phyloP scores from a whole-genome alignment of 2,329 filamentous ascomycete species.

The Trichoderma atroviride region DNA sequence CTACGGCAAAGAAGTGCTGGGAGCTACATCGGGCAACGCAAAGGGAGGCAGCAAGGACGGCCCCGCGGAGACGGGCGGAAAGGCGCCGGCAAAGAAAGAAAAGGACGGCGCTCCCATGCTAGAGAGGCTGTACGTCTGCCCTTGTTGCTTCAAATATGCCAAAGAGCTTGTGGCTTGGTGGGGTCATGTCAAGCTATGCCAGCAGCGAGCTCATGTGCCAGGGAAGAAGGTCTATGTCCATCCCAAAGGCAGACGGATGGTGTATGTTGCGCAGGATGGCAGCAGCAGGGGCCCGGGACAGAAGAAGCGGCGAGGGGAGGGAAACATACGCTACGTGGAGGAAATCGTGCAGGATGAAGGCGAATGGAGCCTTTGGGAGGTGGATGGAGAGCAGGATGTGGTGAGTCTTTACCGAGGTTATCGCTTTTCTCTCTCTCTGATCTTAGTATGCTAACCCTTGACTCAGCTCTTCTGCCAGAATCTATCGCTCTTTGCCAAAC shows the following conservation, averaged over 20 bases:
- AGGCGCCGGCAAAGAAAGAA: constrained; percentile 39
- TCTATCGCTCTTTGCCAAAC: constrained; percentile 91
- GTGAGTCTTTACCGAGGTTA: constrained; percentile 46
- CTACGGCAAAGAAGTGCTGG: constrained; percentile 73
- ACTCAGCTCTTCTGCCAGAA: constrained; percentile 85
- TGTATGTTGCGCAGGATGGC: constrained; percentile 42
- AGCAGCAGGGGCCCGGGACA: constrained; percentile 37
- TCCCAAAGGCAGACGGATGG: constrained; percentile 49
- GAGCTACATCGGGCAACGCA: constrained; percentile 47
- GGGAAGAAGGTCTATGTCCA: constrained; percentile 76
- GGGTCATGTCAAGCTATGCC: constrained; percentile 61
- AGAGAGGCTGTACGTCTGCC: constrained; percentile 80
- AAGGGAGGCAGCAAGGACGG: constrained; percentile 35
- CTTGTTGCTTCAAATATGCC: constrained; percentile 92
- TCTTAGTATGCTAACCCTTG: constrained; percentile 19
- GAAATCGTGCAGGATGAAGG: constrained; percentile 60
- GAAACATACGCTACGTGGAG: constrained; percentile 45
- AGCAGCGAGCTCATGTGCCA: constrained; percentile 54
- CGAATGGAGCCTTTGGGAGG: constrained; percentile 85
- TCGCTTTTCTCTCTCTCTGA: not conserved
- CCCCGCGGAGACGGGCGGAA: constrained; percentile 36
- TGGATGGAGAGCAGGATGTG: constrained; percentile 85
- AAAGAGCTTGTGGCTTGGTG: constrained; percentile 62
- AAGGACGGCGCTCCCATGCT: constrained; percentile 52
- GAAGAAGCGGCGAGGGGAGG: constrained; percentile 45